Conservation (phyloP, 1,139 yeast species). For the Saccharomyces pastorianus region DNA sequence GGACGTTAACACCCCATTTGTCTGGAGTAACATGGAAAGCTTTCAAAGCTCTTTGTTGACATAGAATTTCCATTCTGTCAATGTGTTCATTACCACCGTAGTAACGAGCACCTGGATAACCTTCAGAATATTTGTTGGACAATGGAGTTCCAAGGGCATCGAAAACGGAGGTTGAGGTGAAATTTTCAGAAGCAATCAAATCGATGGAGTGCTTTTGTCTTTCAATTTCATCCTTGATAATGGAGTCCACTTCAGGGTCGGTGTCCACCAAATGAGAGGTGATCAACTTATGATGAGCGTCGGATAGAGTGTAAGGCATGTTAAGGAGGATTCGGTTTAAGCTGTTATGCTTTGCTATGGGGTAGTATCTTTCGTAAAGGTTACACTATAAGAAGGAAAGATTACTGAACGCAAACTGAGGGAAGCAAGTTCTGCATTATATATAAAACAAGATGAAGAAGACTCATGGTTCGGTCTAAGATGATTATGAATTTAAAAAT, state of each 20-base stretch:
- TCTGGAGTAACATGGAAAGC: slow-evolving; percentile 76
- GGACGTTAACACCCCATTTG: slow-evolving; percentile 97
- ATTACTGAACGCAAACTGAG: neutral
- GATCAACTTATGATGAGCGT: slow-evolving; percentile 56
- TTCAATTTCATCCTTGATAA: slow-evolving; percentile 78
- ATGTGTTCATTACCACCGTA: slow-evolving; percentile 91
- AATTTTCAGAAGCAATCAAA: slow-evolving; percentile 92
- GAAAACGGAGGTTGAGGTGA: slow-evolving; percentile 92
- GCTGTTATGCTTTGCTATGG: neutral
- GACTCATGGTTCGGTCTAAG: neutral
- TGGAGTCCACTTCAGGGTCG: slow-evolving; percentile 77
- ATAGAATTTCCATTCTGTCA: slow-evolving; percentile 83
- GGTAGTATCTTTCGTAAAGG: neutral
- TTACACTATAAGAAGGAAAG: neutral
- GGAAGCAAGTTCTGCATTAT: neutral
- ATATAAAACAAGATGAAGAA: neutral
- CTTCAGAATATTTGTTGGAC: slow-evolving; percentile 85
- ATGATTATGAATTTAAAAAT: neutral
- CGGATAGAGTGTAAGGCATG: slow-evolving; percentile 51
- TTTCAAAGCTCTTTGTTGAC: slow-evolving; percentile 87
- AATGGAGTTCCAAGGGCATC: slow-evolving; percentile 96
- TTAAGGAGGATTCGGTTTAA: neutral
- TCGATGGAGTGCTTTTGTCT: slow-evolving; percentile 94
- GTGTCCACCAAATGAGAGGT: slow-evolving; percentile 63
- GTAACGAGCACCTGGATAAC: slow-evolving; percentile 83